phyloP scores from a whole-genome alignment of 2,329 filamentous ascomycete genomes.

The Lecanicillium sp. region DNA sequence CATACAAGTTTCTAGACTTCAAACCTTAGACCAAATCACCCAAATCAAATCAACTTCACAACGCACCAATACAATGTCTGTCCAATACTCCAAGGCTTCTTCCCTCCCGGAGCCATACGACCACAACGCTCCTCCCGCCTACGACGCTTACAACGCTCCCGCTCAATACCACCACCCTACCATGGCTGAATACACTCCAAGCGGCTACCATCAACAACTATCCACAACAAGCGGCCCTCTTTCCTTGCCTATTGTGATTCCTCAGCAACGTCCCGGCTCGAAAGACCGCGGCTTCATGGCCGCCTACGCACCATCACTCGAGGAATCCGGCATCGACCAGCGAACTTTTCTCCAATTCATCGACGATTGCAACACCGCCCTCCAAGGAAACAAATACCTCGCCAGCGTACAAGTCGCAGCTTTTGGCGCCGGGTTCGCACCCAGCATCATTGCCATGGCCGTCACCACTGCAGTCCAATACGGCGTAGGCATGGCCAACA shows the following conservation, averaged over 20 bases:
- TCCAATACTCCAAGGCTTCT: no score
- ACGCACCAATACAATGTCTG: no score
- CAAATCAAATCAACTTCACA: no score
- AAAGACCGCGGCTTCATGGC: conserved; percentile 10
- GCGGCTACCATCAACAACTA: no score
- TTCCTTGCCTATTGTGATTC: conserved; percentile 8
- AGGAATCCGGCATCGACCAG: conserved; percentile 8
- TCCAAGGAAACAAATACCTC: conserved; percentile 9
- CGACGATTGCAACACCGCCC: conserved; percentile 9
- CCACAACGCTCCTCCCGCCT: no score
- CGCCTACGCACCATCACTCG: conserved; percentile 8
- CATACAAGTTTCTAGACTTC: no score
- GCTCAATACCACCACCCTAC: no score
- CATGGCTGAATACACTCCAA: no score
- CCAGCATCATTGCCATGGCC: conserved; percentile 9
- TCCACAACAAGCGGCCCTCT: conserved; percentile 3
- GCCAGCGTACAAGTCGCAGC: conserved; percentile 9
- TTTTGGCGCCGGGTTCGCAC: conserved; percentile 10
- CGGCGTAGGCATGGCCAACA: conserved; percentile 9
- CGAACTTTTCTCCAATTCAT: conserved; percentile 8
- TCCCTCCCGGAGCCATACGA: no score
- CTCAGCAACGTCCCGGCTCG: conserved; percentile 9
- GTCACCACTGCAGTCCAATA: conserved; percentile 9
- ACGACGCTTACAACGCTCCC: no score
- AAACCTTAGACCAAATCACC: no score